phyloP scores from a whole-genome alignment of 1,139 yeast genomes.

The Hansenula sp. region DNA sequence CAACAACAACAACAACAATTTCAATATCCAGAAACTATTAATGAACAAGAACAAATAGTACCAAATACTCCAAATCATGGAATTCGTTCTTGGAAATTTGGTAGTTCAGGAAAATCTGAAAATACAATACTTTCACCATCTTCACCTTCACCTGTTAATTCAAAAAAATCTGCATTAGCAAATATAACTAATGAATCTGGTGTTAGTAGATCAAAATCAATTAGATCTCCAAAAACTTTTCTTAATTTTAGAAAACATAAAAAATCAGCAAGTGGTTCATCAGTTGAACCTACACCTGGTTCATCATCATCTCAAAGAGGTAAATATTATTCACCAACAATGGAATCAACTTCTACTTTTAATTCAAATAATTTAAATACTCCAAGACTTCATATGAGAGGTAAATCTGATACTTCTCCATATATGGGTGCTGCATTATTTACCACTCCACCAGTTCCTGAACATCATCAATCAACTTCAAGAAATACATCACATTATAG shows the following conservation, averaged over 20 bases:
- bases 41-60: background rate
- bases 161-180: conserved; percentile 6
- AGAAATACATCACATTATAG: conserved; percentile 1
- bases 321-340: conserved; percentile 14
- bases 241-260: conserved; percentile 26
- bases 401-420: conserved; percentile 11
- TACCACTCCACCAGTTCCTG: conserved; percentile 44
- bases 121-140: conserved; percentile 8
- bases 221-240: conserved; percentile 29
- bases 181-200: conserved; percentile 7
- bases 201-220: conserved; percentile 19
- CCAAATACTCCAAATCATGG: conserved; percentile 1
- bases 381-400: conserved; percentile 1
- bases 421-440: conserved; percentile 30
- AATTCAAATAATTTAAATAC: background rate
- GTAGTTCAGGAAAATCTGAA: background rate
- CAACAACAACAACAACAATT: background rate
- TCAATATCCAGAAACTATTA: background rate
- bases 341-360: conserved; percentile 8
- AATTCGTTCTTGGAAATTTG: conserved; percentile 1
- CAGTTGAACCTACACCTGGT: conserved; percentile 9
- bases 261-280: conserved; percentile 18
- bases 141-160: conserved; percentile 5
- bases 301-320: background rate
- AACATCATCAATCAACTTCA: conserved; percentile 28